A percentile compares a stretch with the other conserved stretches of the same genome.
phyloP scores from a whole-genome alignment of 2,329 filamentous ascomycete genomes.

The Fusarium acutatum region DNA sequence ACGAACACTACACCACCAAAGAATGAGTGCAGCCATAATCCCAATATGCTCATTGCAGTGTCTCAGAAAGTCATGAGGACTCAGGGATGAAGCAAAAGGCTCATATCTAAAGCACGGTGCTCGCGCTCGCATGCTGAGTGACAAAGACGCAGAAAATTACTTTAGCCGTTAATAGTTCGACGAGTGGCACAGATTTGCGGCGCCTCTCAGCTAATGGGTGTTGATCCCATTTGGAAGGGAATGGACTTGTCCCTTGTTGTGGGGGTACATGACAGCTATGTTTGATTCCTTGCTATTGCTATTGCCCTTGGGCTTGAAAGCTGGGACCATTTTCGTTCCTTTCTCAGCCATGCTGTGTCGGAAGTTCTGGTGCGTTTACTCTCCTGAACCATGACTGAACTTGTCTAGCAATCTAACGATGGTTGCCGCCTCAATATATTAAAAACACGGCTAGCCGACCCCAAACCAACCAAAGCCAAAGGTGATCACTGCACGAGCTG shows the following conservation, averaged over 20 bases:
- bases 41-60: conserved; percentile 3
- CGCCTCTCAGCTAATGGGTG: conserved; percentile 33
- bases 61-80: conserved; percentile 15
- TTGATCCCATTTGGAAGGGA: conserved; percentile 37
- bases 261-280: conserved; percentile 17
- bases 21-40: not conserved
- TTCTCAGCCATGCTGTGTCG: conserved; percentile 2
- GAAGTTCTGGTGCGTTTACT: conserved; percentile 2
- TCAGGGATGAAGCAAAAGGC: not conserved
- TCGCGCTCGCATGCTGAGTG: not conserved
- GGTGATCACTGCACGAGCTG: conserved; percentile 10
- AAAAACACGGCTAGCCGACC: conserved; percentile 15
- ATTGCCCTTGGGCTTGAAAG: conserved; percentile 6
- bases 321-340: conserved; percentile 5
- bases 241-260: conserved; percentile 23
- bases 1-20: not conserved
- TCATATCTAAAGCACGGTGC: conserved; percentile 10
- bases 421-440: conserved; percentile 33
- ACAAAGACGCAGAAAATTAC: conserved; percentile 7
- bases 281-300: not conserved
- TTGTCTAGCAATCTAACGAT: conserved; percentile 18
- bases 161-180: conserved; percentile 24
- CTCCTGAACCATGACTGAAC: conserved; percentile 12
- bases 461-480: conserved; percentile 26
- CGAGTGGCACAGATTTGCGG: conserved; percentile 22